Evolutionary conservation across 306 rosid species (phyloP).

Genomic region (Vigna nakashimae): DNA sequence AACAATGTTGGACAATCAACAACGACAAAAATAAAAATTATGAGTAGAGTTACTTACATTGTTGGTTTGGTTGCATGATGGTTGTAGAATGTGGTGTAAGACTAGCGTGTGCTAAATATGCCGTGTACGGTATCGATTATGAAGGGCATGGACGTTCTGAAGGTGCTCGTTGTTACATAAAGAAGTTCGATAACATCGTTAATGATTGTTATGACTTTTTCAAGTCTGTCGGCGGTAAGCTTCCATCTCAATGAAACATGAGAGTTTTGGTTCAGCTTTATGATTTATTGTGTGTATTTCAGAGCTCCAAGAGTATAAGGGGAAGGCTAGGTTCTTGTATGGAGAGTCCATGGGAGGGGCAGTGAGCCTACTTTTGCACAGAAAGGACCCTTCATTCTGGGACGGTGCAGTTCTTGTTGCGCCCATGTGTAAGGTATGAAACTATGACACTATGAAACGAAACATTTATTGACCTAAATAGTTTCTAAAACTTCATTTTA

Average conservation of each 20-base stretch:
- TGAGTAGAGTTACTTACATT: too few species aligned
- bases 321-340: slow-evolving; percentile 79
- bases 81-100: slow-evolving; percentile 72
- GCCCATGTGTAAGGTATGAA: slow-evolving; percentile 91
- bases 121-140: slow-evolving; percentile 84
- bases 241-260: not conserved
- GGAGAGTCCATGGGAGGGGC: slow-evolving; percentile 99
- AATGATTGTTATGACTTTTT: slow-evolving; percentile 71
- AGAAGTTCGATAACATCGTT: slow-evolving; percentile 73
- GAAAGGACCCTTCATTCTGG: slow-evolving; percentile 78
- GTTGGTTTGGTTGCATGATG: not conserved
- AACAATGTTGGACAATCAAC: too few species aligned
- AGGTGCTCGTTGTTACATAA: slow-evolving; percentile 89
- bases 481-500: not conserved
- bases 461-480: not conserved
- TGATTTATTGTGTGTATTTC: slow-evolving; percentile 10
- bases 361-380: slow-evolving; percentile 80
- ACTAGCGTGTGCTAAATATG: slow-evolving; percentile 72
- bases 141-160: slow-evolving; percentile 92
- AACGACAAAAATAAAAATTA: too few species aligned
- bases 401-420: slow-evolving; percentile 92
- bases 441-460: too few species aligned
- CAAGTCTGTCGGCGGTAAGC: slow-evolving; percentile 70
- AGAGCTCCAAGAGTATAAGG: slow-evolving; percentile 68
- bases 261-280: not conserved